Evolutionary conservation across 495 filamentous ascomycete genomes (phyloP).

Genomic region (Penicillium antarcticum): DNA sequence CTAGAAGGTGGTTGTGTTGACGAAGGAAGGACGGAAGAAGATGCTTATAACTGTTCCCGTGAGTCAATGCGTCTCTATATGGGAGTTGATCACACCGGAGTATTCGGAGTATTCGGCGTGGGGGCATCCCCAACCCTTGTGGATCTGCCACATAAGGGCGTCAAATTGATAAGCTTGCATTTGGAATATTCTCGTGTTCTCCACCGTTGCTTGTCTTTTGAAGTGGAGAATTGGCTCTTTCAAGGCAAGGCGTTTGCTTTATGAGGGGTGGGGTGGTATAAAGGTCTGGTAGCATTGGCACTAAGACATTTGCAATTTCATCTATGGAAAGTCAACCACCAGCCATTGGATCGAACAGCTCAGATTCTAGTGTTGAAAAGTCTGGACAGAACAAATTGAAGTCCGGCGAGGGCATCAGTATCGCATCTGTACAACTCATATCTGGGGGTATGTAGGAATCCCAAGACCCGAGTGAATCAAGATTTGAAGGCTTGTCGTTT

Average conservation of each 20-base stretch:
- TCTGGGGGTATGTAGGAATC: background rate
- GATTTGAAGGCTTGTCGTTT: background rate
- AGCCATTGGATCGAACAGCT: background rate
- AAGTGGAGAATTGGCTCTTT: no score
- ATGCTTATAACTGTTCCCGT: background rate
- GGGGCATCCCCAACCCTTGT: background rate
- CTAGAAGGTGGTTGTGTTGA: background rate
- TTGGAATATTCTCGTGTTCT: no score
- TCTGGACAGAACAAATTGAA: conserved; percentile 6
- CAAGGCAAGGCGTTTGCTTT: no score
- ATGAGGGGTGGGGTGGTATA: no score
- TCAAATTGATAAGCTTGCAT: no score
- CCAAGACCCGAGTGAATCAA: no score
- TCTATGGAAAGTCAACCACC: no score
- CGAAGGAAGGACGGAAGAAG: background rate
- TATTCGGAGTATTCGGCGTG: conserved; percentile 9
- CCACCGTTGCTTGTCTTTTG: no score
- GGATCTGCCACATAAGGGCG: no score
- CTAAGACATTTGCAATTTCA: no score
- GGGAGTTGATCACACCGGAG: background rate
- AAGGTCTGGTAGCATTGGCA: no score
- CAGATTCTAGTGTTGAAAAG: background rate
- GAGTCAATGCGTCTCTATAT: conserved; percentile 5
- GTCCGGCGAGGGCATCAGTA: background rate
- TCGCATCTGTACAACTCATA: background rate